Evolutionary conservation across 2,329 filamentous ascomycete species (phyloP), one percentile per base, ranked within the genome.

Genomic region (Nemania sp.): DNA sequence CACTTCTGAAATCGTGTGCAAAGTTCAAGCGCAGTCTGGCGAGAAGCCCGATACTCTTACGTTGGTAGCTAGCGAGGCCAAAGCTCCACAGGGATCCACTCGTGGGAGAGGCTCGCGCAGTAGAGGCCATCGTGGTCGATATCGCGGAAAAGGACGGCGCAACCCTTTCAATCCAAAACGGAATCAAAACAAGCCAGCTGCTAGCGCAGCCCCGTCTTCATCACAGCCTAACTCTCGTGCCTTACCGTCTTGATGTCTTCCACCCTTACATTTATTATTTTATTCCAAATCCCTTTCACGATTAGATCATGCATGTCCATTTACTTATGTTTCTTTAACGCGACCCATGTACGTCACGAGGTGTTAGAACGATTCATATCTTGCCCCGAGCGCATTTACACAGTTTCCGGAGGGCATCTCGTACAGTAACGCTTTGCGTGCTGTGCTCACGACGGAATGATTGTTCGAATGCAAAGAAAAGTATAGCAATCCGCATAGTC

Each of bases 121-220:
- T 35, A 71, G 74, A 68, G 67, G 67, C 18, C 29, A 63, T 55
- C 74, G 75, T 41, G 72, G 74, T 29, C 73, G 73, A 45, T 73
- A 72, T 63, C 74, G 74, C 49, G 73, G 74, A 26, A 72, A 68
- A 62, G 72, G 73, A n/a, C 74, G 74, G 55, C 72, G 70, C 24
- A 73, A 75, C 38, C 47, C 66, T 32, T 70, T 73, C 35, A 71
- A 67, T 35, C 53, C 68, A 10, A 73, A 64, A 58, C 59, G 63
- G 32, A 69, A 55, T 29, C 68, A 72, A 20, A 68, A 62, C 43
- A 68, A 57, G 41, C 55, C 52, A 27, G 60, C 49, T 11, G 56
- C 43, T 35, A 52, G 47, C 43, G 24, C 45, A 43, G 45, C 47
- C 10, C 57, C 56, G n/a, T 35, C 49, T 18, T 2, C 41, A 13